Conservation (phyloP, 345 rosid genomes). For the Salix koriyanagi region DNA sequence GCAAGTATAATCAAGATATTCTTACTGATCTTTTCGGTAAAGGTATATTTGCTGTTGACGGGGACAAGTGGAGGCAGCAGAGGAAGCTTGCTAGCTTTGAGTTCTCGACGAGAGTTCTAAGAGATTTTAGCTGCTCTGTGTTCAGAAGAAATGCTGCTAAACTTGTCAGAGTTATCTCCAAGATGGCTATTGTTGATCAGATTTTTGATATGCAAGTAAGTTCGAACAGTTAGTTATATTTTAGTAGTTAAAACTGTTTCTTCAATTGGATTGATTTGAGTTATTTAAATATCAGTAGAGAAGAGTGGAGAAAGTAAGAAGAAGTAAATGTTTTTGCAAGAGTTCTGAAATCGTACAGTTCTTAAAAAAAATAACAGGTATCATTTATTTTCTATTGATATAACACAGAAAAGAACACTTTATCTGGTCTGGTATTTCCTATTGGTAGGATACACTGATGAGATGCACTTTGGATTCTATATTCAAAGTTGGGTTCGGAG, state of each 20-base stretch:
- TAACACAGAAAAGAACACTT: background rate
- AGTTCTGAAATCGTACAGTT: too few relatives aligned
- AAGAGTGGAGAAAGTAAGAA: too few relatives aligned
- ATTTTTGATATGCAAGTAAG: slow-evolving; percentile 69
- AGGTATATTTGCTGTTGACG: slow-evolving; percentile 71
- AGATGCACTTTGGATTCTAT: slow-evolving; percentile 64
- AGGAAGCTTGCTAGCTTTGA: slow-evolving; percentile 74
- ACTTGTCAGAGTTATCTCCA: slow-evolving; percentile 33
- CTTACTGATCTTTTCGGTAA: slow-evolving; percentile 52
- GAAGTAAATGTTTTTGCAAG: too few relatives aligned
- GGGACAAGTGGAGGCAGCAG: slow-evolving; percentile 83
- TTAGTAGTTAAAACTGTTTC: too few relatives aligned
- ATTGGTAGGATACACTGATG: slow-evolving; percentile 57
- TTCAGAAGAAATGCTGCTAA: slow-evolving; percentile 53
- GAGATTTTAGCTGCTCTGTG: slow-evolving; percentile 65
- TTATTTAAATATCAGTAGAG: too few relatives aligned
- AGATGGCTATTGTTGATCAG: slow-evolving; percentile 23
- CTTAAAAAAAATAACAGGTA: too few relatives aligned
- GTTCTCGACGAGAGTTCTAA: slow-evolving; percentile 62
- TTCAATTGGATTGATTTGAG: too few relatives aligned
- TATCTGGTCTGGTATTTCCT: background rate
- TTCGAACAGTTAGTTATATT: background rate
- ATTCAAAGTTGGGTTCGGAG: slow-evolving; percentile 78
- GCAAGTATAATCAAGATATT: slow-evolving; percentile 25
- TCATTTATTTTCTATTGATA: background rate